Evolutionary conservation across 441 rosid genomes (phyloP).

Genomic region (Gossypium gossypioides): DNA sequence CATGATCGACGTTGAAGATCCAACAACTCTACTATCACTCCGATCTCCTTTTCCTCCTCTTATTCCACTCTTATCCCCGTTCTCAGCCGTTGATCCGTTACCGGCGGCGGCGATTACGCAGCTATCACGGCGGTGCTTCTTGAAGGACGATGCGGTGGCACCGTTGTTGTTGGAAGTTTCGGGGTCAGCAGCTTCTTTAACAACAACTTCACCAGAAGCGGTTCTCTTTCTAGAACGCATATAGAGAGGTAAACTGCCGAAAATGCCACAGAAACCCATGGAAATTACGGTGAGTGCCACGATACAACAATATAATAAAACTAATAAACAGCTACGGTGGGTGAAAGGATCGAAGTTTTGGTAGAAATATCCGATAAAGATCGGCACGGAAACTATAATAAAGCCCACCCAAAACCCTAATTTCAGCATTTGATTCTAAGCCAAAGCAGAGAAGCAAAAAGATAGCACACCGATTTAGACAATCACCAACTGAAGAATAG

Average conservation of each 20-base stretch:
- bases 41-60: conserved; percentile 10
- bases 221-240: conserved; percentile 55
- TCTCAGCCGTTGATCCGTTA: conserved; percentile 23
- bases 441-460: background rate
- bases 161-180: conserved; percentile 15
- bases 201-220: conserved; percentile 29
- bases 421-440: conserved; percentile 14
- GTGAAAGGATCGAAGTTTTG: background rate
- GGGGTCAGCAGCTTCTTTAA: conserved; percentile 25
- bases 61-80: conserved; percentile 5
- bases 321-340: background rate
- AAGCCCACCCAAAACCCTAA: conserved; percentile 19
- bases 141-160: conserved; percentile 19
- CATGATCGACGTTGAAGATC: conserved; percentile 31
- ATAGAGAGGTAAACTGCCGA: conserved; percentile 33
- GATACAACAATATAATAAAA: background rate
- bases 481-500: conserved; percentile 24
- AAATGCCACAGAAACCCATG: conserved; percentile 16
- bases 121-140: conserved; percentile 26
- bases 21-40: conserved; percentile 10
- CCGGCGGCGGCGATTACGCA: conserved; percentile 1
- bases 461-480: conserved; percentile 40
- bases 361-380: conserved; percentile 14
- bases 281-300: conserved; percentile 21
- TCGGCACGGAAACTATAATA: conserved; percentile 14